Evolutionary conservation across 1,139 yeast genomes (phyloP), one percentile per base, ranked within the genome.

Genomic region (Suhomyces anneliseae): DNA sequence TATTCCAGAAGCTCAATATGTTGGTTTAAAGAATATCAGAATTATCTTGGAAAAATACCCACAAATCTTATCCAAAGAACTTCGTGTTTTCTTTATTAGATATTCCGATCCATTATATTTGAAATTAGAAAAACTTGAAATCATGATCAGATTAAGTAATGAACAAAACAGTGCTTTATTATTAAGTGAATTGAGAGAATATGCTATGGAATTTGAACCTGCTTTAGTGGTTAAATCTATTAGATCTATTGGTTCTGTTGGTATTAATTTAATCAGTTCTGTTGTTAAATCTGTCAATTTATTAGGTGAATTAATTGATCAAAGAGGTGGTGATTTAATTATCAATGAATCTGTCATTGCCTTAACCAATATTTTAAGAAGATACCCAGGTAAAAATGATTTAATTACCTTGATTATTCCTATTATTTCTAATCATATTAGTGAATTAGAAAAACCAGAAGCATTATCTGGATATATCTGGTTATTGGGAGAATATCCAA

Each of bases 41-140:
- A 86, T 95, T 56, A 84, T 95, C 42, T 76, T 93, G 55, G 97
- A 93, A 63, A 87, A 88, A 62, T 90, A 89, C 65, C 98, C 99
- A 5, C 78, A 76, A 47, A 77, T 93, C 37, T 76, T 93, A 53
- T 77, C 87, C 31, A 83, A 83, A 53, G 97, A 93, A 62, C 74
- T 92, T 58, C 79, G 97, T 54, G 96, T 93, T 8, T 95, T 95
- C 60, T 95, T 90, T 72, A 85, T 93, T 61, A 90, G 90, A 64
- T 93, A 90, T 70, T 89, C 90, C 54, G 99, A 95, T 67, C 99
- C 99, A 12, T 76, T 92, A 44, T 95, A 95, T 64, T 78, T 95
- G 56, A 95, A 95, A 66, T 76, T 93, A 56, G 99, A 93, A 61
- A 95, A 95, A 64, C 75, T 95, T 52, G 98, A 93, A 63, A 88